Base-by-base conservation (phyloP, 257 asterid genomes). In the Sherardia arvensis region DNA sequence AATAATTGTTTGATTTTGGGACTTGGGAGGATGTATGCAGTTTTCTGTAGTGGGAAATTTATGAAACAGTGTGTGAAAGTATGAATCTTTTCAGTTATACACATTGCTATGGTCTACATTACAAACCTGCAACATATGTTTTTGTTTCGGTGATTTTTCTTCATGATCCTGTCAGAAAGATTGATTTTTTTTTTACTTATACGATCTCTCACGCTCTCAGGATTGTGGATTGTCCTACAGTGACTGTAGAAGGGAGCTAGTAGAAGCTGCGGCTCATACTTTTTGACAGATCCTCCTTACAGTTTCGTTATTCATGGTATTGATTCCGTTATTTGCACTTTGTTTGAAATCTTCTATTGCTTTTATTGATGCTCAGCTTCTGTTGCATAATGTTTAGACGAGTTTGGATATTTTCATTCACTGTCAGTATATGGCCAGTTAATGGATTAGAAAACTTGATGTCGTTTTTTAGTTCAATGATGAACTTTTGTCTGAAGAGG, bases 241-340 rank as follows among this genome's bases (percentile, higher is more conserved):
- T n/a, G n/a, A n/a, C n/a, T 4, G 1, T 22, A 5, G 25, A 20
- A 20, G 21, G 66, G 43, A 15, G 56, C 40, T 32, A 51, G 26
- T 49, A 38, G 32, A 33, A 21, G 25, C 29, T 4, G 26, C 25
- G 29, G 29, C 1, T 47, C 47, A 68, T 14, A 18, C 27, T 53
- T 29, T 26, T 34, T 20, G 6, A 49, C 57, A 27, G 45, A 33
- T 34, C 23, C 63, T 18, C 34, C 20, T 3, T 40, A n/a, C 59
- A 61, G 62, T 34, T 53, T 38, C 47, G 12, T 38, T 17, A 38
- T 10, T 10, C 62, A 69, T 61, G 73, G 73, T 61, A 69, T 33
- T 54, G 53, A 32, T 49, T 6, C 21, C 38, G 1, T 48, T 20
- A 61, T 23, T n/a, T 34, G 30, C 58, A 21, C 7, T 12, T 22